phyloP scores from a whole-genome alignment of 2,329 filamentous ascomycete genomes.

The Colletotrichum lupini region DNA sequence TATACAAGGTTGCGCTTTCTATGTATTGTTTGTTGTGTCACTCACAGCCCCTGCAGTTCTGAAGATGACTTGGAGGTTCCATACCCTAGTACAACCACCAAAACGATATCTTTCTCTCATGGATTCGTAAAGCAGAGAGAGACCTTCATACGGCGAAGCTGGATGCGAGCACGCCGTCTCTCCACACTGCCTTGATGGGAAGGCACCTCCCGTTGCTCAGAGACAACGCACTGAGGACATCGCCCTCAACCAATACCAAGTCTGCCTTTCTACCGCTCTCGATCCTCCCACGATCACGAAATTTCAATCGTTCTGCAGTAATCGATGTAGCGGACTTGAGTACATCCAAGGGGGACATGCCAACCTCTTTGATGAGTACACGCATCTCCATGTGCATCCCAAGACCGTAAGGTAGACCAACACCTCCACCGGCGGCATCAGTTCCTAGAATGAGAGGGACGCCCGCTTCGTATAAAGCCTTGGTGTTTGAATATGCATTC shows the following conservation, averaged over 20 bases:
- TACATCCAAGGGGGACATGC: slow-evolving; percentile 32
- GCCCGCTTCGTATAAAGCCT: slow-evolving; percentile 8
- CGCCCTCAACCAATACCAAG: slow-evolving; percentile 33
- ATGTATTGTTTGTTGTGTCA: too few species aligned
- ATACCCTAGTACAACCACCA: background rate
- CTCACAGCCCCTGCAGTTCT: too few species aligned
- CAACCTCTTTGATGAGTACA: slow-evolving; percentile 33
- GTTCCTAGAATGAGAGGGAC: slow-evolving; percentile 35
- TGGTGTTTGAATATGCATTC: background rate
- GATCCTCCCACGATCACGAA: slow-evolving; percentile 30
- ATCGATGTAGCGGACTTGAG: slow-evolving; percentile 35
- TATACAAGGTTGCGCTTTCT: too few species aligned
- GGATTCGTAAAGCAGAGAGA: too few species aligned
- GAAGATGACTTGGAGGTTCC: too few species aligned
- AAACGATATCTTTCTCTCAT: too few species aligned
- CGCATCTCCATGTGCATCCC: slow-evolving; percentile 35
- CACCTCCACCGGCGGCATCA: slow-evolving; percentile 31
- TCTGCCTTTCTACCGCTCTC: slow-evolving; percentile 31
- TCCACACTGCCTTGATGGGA: slow-evolving; percentile 34
- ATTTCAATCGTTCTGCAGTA: slow-evolving; percentile 30
- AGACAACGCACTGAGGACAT: slow-evolving; percentile 22
- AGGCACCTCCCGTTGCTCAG: background rate
- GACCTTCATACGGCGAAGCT: background rate
- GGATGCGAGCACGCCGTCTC: slow-evolving; percentile 23
- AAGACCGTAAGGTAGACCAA: slow-evolving; percentile 33